Evolutionary conservation across 768 basidiomycete genomes (phyloP).

Genomic region (Podaxis sp.): DNA sequence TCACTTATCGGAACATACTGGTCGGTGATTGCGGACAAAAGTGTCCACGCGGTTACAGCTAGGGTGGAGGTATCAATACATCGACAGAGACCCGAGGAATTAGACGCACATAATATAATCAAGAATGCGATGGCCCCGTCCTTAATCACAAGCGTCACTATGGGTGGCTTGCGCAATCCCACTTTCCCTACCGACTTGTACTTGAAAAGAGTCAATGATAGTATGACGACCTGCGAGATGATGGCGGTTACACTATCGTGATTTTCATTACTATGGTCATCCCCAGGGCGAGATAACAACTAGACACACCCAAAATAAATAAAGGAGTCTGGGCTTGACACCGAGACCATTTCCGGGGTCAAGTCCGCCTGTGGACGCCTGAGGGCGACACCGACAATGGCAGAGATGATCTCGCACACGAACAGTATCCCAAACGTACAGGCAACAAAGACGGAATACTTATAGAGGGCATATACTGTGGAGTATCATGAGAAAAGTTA

Average conservation of each 20-base stretch:
- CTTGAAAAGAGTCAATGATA: conserved; percentile 30
- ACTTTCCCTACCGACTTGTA: conserved; percentile 24
- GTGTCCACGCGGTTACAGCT: conserved; percentile 23
- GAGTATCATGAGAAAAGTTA: background rate
- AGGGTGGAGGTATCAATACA: background rate
- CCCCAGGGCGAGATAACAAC: background rate
- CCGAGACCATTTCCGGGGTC: conserved; percentile 19
- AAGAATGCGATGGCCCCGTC: conserved; percentile 36
- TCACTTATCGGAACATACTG: conserved; percentile 24
- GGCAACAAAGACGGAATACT: conserved; percentile 26
- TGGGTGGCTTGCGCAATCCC: conserved; percentile 32
- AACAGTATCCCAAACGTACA: conserved; percentile 21
- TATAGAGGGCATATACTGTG: conserved; percentile 34
- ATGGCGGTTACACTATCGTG: conserved; percentile 22
- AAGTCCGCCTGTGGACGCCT: conserved; percentile 21
- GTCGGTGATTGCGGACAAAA: conserved; percentile 20
- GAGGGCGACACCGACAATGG: conserved; percentile 21
- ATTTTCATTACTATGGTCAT: background rate
- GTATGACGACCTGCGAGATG: conserved; percentile 30
- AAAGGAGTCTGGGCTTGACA: conserved; percentile 21
- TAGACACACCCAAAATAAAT: conserved; percentile 27
- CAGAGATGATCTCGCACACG: conserved; percentile 20
- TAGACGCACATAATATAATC: conserved; percentile 29
- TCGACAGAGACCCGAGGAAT: background rate
- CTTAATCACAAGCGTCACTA: conserved; percentile 33